Conservation (phyloP, 169 alveolate species). For the Sarcocystis neurona region DNA sequence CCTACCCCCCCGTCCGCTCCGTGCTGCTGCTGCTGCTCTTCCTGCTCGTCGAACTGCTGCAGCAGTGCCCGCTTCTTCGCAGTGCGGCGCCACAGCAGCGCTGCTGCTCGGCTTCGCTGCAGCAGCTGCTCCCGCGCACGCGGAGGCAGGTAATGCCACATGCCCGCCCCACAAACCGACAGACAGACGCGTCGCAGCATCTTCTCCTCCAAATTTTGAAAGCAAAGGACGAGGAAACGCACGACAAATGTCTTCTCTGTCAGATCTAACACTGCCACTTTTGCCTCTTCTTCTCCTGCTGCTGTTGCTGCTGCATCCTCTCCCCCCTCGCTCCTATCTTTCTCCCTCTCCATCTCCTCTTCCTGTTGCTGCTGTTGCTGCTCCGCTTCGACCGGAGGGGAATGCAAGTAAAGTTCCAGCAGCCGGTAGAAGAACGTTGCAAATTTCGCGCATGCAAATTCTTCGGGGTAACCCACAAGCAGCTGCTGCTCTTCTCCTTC, state of each 20-base stretch:
- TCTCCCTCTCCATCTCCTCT: background rate
- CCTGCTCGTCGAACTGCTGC: slow-evolving; percentile 10
- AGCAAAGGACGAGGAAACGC: slow-evolving; percentile 33
- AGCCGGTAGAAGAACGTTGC: background rate
- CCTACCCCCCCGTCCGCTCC: background rate
- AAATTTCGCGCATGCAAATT: background rate
- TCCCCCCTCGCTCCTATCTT: background rate
- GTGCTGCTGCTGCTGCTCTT: background rate
- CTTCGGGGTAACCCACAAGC: background rate
- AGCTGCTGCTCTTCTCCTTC: background rate
- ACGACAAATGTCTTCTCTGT: slow-evolving; percentile 28
- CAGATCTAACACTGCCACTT: background rate
- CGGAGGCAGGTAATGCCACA: slow-evolving; percentile 37
- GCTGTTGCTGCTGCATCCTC: background rate
- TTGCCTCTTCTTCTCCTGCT: background rate
- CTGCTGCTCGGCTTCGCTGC: slow-evolving; percentile 17
- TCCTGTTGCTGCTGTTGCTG: slow-evolving; percentile 38
- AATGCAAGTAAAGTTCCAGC: background rate
- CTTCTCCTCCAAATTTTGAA: slow-evolving; percentile 45
- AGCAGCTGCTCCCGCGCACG: slow-evolving; percentile 24
- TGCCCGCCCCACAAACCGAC: slow-evolving; percentile 49
- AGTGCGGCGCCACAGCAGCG: slow-evolving; percentile 42
- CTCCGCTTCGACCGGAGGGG: background rate
- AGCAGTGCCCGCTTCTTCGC: background rate
- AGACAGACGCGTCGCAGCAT: slow-evolving; percentile 48